Evolutionary conservation across 805 yeast species (phyloP).

Genomic region (Ogataea allantospora): DNA sequence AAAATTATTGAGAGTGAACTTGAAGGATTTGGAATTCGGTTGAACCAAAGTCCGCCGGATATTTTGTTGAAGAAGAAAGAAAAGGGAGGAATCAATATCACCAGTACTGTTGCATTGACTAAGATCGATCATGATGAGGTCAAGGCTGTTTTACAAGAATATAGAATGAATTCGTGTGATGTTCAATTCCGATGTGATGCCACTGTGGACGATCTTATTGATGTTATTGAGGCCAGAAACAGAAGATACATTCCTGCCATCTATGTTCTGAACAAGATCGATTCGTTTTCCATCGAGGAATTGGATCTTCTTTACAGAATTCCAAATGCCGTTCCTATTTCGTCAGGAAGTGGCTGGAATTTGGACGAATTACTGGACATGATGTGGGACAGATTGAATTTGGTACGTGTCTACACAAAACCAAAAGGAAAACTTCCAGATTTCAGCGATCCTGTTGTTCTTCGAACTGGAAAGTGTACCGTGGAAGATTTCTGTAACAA

Average conservation of each 20-base stretch:
- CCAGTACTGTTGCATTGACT: constrained; percentile 90
- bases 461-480: constrained; percentile 75
- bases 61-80: constrained; percentile 90
- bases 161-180: constrained; percentile 92
- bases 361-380: constrained; percentile 88
- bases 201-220: constrained; percentile 94
- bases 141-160: constrained; percentile 94
- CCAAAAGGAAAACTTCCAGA: constrained; percentile 96
- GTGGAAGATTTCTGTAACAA: constrained; percentile 96
- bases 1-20: constrained; percentile 90
- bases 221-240: constrained; percentile 84
- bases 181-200: constrained; percentile 97
- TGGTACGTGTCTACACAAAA: constrained; percentile 95
- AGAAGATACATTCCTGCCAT: constrained; percentile 95
- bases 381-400: constrained; percentile 91
- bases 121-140: constrained; percentile 91
- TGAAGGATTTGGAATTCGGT: constrained; percentile 96
- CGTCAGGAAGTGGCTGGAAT: constrained; percentile 96
- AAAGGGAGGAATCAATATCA: constrained; percentile 91
- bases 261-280: constrained; percentile 93
- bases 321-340: constrained; percentile 96
- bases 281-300: constrained; percentile 91
- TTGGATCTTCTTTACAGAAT: constrained; percentile 85
- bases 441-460: constrained; percentile 90
- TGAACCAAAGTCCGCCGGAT: constrained; percentile 91